Evolutionary conservation across 2,329 filamentous ascomycete genomes (phyloP).

Genomic region (Xylaria polymorpha): DNA sequence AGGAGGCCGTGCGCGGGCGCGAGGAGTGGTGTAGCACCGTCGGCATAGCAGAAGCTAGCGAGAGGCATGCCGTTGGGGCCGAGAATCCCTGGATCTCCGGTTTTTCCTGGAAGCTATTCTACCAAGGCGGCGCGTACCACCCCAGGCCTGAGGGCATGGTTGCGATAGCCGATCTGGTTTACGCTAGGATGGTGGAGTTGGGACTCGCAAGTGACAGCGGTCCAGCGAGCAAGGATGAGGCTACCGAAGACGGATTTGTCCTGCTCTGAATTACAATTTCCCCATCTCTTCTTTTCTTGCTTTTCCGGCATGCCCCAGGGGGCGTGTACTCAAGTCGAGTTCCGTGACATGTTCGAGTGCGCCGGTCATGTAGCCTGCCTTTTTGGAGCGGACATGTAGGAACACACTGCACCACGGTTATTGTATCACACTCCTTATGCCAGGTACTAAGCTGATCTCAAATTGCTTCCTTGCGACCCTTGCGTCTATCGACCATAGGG

Average conservation of each 20-base stretch:
- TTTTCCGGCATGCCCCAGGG: conserved; percentile 13
- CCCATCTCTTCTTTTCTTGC: conserved; percentile 3
- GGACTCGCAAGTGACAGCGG: conserved; percentile 35
- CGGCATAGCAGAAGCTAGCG: conserved; percentile 42
- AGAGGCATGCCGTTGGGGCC: conserved; percentile 46
- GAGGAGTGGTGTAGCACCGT: conserved; percentile 47
- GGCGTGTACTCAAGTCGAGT: conserved; percentile 21
- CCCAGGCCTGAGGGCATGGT: conserved; percentile 49
- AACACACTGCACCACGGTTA: conserved; percentile 16
- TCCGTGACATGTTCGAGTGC: not conserved
- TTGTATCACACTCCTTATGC: conserved; percentile 21
- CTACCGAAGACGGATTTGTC: conserved; percentile 34
- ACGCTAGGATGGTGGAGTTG: conserved; percentile 43
- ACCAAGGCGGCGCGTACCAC: conserved; percentile 46
- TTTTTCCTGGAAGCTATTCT: conserved; percentile 46
- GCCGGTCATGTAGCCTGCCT: not conserved
- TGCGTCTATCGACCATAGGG: conserved; percentile 5
- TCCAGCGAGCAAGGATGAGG: conserved; percentile 25
- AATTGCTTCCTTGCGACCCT: conserved; percentile 13
- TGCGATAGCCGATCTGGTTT: conserved; percentile 46
- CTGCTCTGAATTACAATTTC: conserved; percentile 28
- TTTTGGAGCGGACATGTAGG: conserved; percentile 18
- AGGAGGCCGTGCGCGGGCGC: conserved; percentile 42
- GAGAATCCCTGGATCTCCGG: conserved; percentile 49
- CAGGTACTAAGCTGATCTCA: conserved; percentile 24